Evolutionary conservation across 768 basidiomycete genomes (phyloP).

Genomic region (Phlebiopsis flavidoalba): DNA sequence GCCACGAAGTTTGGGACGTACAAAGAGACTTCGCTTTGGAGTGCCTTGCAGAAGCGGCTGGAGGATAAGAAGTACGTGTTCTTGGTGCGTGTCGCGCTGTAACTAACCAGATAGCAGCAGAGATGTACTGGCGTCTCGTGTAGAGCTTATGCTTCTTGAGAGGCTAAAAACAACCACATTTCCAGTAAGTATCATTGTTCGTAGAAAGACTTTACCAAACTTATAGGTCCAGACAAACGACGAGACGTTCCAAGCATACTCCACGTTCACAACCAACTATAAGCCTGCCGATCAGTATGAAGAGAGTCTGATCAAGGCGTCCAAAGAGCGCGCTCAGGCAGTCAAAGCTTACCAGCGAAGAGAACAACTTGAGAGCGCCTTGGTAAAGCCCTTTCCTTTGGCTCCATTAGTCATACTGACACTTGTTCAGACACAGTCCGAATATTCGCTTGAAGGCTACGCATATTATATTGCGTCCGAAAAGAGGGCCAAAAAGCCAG

Average conservation of each 20-base stretch:
- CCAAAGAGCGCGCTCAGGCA: constrained; percentile 60
- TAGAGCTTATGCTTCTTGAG: constrained; percentile 55
- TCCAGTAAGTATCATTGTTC: constrained; percentile 41
- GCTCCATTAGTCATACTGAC: constrained; percentile 1
- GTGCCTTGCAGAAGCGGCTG: constrained; percentile 44
- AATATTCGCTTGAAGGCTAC: constrained; percentile 52
- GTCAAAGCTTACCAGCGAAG: constrained; percentile 58
- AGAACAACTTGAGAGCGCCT: constrained; percentile 53
- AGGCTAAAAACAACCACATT: constrained; percentile 77
- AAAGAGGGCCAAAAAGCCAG: constrained; percentile 53
- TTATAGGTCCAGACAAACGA: constrained; percentile 55
- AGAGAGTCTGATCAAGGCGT: constrained; percentile 65
- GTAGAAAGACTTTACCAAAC: background rate
- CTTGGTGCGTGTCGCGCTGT: background rate
- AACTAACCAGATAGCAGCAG: constrained; percentile 20
- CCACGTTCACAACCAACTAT: constrained; percentile 80
- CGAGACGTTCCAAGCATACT: constrained; percentile 81
- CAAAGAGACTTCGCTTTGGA: constrained; percentile 75
- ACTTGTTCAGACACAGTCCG: constrained; percentile 15
- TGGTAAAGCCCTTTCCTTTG: constrained; percentile 35
- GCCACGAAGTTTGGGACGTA: constrained; percentile 64
- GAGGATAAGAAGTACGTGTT: constrained; percentile 39
- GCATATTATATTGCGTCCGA: constrained; percentile 61
- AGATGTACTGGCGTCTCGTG: constrained; percentile 38
- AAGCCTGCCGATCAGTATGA: constrained; percentile 78